Evolutionary conservation across 345 rosid genomes (phyloP).

Genomic region (Moricandia moricandioides): DNA sequence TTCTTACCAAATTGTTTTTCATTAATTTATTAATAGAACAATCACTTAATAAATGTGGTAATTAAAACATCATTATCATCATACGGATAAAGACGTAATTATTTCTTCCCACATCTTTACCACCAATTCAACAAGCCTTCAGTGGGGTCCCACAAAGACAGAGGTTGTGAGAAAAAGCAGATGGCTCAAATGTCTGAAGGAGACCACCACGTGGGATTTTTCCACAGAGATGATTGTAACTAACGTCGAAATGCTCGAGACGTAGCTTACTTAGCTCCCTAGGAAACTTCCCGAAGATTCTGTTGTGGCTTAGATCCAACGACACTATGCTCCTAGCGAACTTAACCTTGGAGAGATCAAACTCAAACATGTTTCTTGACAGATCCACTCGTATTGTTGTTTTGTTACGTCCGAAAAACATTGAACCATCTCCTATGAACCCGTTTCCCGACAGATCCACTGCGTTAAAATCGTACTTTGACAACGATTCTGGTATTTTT

Average conservation of each 20-base stretch:
- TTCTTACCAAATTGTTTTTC: background rate
- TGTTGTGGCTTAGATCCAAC: slow-evolving; percentile 66
- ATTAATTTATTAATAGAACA: background rate
- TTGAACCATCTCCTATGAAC: slow-evolving; percentile 61
- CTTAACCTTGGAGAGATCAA: slow-evolving; percentile 54
- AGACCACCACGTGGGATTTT: slow-evolving; percentile 63
- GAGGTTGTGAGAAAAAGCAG: slow-evolving; percentile 49
- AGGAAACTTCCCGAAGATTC: slow-evolving; percentile 62
- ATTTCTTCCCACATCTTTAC: background rate
- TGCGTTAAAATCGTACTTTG: slow-evolving; percentile 45
- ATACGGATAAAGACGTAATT: background rate
- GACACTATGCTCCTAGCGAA: slow-evolving; percentile 43
- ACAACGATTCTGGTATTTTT: slow-evolving; percentile 56
- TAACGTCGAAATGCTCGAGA: slow-evolving; percentile 53
- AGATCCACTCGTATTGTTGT: slow-evolving; percentile 44
- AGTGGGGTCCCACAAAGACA: slow-evolving; percentile 88
- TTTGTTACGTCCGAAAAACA: slow-evolving; percentile 66
- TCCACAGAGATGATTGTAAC: slow-evolving; percentile 73
- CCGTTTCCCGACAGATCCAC: slow-evolving; percentile 61
- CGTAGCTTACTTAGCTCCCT: slow-evolving; percentile 32
- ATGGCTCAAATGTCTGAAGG: slow-evolving; percentile 48
- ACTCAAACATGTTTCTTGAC: slow-evolving; percentile 60
- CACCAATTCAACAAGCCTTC: slow-evolving; percentile 37
- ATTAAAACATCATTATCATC: background rate
- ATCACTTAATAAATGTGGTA: background rate